These are phyloP conservation scores for Bolboschoenoplectus hybrid DNA, from an alignment of 202 grass and related monocot species.

Conservation along the genomic window DNA sequence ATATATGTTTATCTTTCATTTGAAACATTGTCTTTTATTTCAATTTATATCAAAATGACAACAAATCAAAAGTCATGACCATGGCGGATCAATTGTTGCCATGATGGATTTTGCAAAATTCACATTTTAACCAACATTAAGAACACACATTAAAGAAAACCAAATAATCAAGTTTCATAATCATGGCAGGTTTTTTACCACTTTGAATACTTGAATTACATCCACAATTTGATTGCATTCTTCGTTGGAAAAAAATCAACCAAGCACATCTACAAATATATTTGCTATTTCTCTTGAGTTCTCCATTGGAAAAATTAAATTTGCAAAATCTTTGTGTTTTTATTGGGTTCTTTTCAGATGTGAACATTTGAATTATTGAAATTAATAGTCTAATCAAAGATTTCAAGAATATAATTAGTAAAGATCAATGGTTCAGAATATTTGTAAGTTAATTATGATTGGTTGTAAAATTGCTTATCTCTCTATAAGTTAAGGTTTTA, in stretches of 20 bases:
- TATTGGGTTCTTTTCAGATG: neutral
- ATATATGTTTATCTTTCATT: neutral
- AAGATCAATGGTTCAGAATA: neutral
- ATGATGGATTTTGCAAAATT: neutral
- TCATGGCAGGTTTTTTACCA: too few relatives aligned
- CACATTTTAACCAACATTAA: neutral
- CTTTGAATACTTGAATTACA: neutral
- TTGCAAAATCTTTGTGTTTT: neutral
- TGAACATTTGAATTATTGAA: neutral
- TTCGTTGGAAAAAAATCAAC: too few relatives aligned
- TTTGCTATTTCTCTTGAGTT: neutral
- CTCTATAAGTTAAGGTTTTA: too few relatives aligned
- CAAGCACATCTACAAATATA: neutral
- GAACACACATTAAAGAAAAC: too few relatives aligned
- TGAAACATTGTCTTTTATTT: neutral
- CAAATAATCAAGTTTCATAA: too few relatives aligned
- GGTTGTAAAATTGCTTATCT: too few relatives aligned
- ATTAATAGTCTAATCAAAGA: too few relatives aligned
- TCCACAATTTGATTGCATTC: neutral
- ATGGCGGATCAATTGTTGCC: too few relatives aligned
- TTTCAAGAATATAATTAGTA: too few relatives aligned
- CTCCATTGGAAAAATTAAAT: neutral
- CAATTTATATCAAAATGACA: neutral
- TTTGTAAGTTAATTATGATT: neutral
- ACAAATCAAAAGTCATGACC: neutral